These are phyloP conservation scores for Pseudogymnoascus sp. DNA, from an alignment of 2,329 filamentous ascomycete species.

Conservation along the genomic window DNA sequence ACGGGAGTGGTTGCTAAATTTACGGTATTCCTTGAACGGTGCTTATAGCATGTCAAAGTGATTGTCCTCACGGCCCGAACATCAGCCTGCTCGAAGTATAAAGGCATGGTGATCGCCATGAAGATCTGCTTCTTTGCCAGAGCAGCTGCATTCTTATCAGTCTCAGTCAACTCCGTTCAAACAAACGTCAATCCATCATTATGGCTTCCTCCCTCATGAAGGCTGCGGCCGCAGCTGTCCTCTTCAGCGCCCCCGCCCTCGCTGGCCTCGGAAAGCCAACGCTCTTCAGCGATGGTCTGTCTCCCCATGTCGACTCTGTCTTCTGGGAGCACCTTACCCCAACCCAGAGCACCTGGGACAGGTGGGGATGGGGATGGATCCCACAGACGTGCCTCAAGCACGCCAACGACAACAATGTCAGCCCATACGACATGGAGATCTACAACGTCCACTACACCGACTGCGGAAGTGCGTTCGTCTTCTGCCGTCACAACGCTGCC, in stretches of 20 bases:
- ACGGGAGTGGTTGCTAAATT: not conserved
- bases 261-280: not conserved
- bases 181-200: not conserved
- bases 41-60: not conserved
- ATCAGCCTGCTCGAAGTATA: not conserved
- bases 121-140: not conserved
- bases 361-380: conserved; percentile 15
- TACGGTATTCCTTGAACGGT: not conserved
- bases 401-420: conserved; percentile 11
- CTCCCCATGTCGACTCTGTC: conserved; percentile 10
- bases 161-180: not conserved
- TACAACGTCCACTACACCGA: conserved; percentile 17
- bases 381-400: conserved; percentile 17
- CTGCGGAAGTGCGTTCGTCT: conserved; percentile 15
- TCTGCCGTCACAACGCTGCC: conserved; percentile 18
- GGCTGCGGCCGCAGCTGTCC: not conserved
- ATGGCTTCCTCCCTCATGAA: not conserved
- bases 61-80: not conserved
- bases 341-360: conserved; percentile 9
- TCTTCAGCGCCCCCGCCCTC: not conserved
- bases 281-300: conserved; percentile 12
- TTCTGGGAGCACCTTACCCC: conserved; percentile 6
- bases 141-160: not conserved
- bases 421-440: conserved; percentile 14
- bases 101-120: not conserved